phyloP scores from a whole-genome alignment of 1,139 yeast species.

The Suhomyces yuchorum region DNA sequence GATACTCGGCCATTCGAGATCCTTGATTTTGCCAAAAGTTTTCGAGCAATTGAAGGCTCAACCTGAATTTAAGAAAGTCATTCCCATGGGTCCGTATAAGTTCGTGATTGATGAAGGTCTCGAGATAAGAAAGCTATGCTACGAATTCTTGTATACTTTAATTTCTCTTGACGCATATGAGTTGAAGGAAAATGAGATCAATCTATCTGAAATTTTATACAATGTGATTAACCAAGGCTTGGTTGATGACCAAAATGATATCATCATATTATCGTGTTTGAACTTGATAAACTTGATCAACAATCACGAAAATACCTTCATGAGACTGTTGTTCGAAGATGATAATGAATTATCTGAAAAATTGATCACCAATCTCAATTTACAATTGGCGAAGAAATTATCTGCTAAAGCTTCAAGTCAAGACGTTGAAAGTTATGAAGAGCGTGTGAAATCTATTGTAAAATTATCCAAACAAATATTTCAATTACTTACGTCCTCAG shows the following conservation, averaged over 20 bases:
- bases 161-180: constrained; percentile 29
- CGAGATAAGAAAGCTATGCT: constrained; percentile 71
- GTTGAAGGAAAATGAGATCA: constrained; percentile 20
- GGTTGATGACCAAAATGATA: constrained; percentile 42
- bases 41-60: constrained; percentile 59
- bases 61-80: constrained; percentile 59
- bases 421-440: constrained; percentile 41
- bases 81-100: constrained; percentile 87
- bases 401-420: constrained; percentile 48
- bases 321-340: constrained; percentile 20
- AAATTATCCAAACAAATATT: constrained; percentile 23
- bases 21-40: constrained; percentile 45
- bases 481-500: constrained; percentile 6
- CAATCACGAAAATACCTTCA: constrained; percentile 20
- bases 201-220: constrained; percentile 27
- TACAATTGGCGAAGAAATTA: constrained; percentile 39
- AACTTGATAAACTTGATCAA: constrained; percentile 35
- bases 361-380: constrained; percentile 27
- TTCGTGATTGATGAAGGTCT: constrained; percentile 80
- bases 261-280: constrained; percentile 39
- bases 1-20: constrained; percentile 16
- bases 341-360: constrained; percentile 23
- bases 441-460: constrained; percentile 32
- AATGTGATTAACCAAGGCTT: constrained; percentile 39
- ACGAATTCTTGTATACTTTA: constrained; percentile 68